Percentiles rank a stretch among this genome's conserved stretches.
Conservation (phyloP, 106 monocot species). For the Agapanthus africanus region DNA sequence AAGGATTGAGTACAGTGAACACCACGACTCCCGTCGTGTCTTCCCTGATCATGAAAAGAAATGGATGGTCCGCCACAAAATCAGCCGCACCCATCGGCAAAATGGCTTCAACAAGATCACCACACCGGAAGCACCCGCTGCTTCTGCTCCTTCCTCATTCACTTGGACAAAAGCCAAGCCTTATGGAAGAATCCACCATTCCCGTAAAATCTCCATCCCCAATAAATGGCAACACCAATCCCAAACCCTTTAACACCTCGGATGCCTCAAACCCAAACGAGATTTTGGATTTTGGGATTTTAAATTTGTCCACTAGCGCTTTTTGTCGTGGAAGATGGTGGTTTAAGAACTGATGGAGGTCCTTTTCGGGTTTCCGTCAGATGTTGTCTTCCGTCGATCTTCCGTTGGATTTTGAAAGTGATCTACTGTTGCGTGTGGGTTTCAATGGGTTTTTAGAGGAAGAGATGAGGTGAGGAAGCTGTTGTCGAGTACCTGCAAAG, state of each 20-base stretch:
- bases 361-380: too few relatives aligned
- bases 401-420: too few relatives aligned
- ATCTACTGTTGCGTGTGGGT: too few relatives aligned
- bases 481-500: too few relatives aligned
- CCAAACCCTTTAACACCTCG: constrained; percentile 33
- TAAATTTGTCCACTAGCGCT: constrained; percentile 37
- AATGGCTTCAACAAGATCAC: constrained; percentile 21
- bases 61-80: constrained; percentile 45
- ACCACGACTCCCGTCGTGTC: constrained; percentile 40
- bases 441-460: too few relatives aligned
- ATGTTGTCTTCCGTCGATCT: too few relatives aligned
- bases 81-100: constrained; percentile 13
- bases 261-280: constrained; percentile 71
- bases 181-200: constrained; percentile 50
- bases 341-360: too few relatives aligned
- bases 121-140: constrained; percentile 57
- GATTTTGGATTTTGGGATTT: constrained; percentile 66
- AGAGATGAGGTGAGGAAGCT: too few relatives aligned
- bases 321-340: constrained; percentile 30
- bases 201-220: constrained; percentile 30
- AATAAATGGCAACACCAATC: constrained; percentile 43
- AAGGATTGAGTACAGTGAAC: constrained; percentile 44
- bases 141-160: constrained; percentile 86
- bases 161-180: constrained; percentile 64
- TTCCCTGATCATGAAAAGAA: constrained; percentile 41